These are phyloP conservation scores for Blastocystis sp. DNA, from an alignment of 352 stramenopile genomes.

Conservation along the genomic window DNA sequence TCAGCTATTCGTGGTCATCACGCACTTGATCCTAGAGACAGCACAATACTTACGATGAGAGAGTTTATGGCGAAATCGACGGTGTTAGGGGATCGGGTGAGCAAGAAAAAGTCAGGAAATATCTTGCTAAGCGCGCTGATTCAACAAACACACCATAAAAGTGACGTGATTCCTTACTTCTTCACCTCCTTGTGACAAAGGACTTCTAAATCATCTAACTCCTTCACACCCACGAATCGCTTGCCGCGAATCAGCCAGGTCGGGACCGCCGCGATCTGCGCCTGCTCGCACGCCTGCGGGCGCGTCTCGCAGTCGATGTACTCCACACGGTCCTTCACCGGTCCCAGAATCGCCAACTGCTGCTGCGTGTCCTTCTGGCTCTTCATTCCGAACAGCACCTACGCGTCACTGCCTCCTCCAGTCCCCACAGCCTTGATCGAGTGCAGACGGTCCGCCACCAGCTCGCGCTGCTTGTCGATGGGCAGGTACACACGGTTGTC, in stretches of 20 bases:
- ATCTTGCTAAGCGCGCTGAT: neutral
- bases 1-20: neutral
- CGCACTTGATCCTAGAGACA: neutral
- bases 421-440: conserved; percentile 19
- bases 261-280: conserved; percentile 71
- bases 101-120: neutral
- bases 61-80: neutral
- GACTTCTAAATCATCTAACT: conserved; percentile 74
- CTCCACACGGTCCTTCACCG: conserved; percentile 74
- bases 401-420: neutral
- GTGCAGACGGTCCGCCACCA: conserved; percentile 74
- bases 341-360: conserved; percentile 74
- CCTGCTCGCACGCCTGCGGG: conserved; percentile 74
- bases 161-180: conserved; percentile 52
- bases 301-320: conserved; percentile 75
- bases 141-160: neutral
- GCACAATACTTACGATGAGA: neutral
- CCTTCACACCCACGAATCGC: conserved; percentile 71
- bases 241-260: conserved; percentile 75
- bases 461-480: conserved; percentile 74
- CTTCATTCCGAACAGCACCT: conserved; percentile 72
- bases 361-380: conserved; percentile 72
- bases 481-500: conserved; percentile 75
- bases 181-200: conserved; percentile 70
- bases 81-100: neutral